Conservation (phyloP, 2,329 filamentous ascomycete genomes). For the Cordyceps cicadae region DNA sequence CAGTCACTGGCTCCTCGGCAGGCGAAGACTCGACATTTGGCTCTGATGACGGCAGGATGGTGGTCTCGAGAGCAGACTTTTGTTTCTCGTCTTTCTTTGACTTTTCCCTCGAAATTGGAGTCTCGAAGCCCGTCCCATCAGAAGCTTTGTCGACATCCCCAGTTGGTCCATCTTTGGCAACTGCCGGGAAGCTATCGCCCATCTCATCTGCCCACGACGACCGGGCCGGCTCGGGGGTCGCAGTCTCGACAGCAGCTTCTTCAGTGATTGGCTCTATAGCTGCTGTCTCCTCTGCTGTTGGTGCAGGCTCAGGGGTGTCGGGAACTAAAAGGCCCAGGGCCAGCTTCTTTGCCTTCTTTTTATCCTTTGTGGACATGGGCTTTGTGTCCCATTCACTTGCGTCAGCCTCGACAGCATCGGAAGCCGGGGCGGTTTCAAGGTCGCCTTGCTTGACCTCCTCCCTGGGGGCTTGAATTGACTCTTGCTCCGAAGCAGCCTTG, state of each 20-base stretch:
- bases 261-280: background rate
- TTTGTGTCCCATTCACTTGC: slow-evolving; percentile 4
- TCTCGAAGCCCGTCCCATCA: slow-evolving; percentile 10
- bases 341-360: slow-evolving; percentile 28
- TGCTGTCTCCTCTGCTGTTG: background rate
- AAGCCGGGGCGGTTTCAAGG: background rate
- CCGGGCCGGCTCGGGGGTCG: background rate
- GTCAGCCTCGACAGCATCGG: background rate
- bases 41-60: slow-evolving; percentile 7
- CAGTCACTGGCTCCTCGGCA: background rate
- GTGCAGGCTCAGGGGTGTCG: slow-evolving; percentile 4
- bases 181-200: background rate
- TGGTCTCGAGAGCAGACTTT: slow-evolving; percentile 14
- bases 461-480: background rate
- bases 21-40: background rate
- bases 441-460: background rate
- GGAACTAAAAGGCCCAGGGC: slow-evolving; percentile 14
- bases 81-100: slow-evolving; percentile 30
- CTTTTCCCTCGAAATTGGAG: slow-evolving; percentile 21
- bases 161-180: background rate
- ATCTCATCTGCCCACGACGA: slow-evolving; percentile 16
- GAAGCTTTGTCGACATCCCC: background rate
- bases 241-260: background rate
- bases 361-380: slow-evolving; percentile 27
- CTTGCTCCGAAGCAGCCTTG: background rate